Percentiles rank a stretch among this genome's conserved stretches.
These are phyloP conservation scores for Phytophthora megakarya DNA, from an alignment of 352 stramenopile species.

Conservation along the genomic window DNA sequence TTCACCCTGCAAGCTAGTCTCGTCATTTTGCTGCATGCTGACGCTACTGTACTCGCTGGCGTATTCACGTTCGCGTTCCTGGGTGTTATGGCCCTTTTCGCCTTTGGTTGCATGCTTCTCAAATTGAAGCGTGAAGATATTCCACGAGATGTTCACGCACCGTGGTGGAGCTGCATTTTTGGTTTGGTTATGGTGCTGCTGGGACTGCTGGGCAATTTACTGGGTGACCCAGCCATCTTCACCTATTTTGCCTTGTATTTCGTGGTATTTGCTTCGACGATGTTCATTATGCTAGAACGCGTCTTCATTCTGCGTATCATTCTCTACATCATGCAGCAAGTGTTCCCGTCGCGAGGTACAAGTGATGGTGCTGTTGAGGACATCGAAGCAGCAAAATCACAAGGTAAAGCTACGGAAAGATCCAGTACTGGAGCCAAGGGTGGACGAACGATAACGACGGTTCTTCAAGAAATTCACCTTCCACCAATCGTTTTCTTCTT, in stretches of 20 bases:
- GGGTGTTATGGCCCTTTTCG: constrained; percentile 92
- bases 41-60: constrained; percentile 83
- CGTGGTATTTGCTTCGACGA: constrained; percentile 63
- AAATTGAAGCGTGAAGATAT: constrained; percentile 93
- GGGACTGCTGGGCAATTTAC: constrained; percentile 65
- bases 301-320: constrained; percentile 78
- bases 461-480: constrained; percentile 70
- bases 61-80: constrained; percentile 94
- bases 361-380: constrained; percentile 34
- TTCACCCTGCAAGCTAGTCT: constrained; percentile 74
- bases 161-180: constrained; percentile 83
- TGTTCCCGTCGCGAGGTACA: constrained; percentile 56
- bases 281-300: constrained; percentile 85
- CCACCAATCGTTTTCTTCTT: constrained; percentile 92
- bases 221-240: constrained; percentile 75
- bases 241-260: constrained; percentile 87
- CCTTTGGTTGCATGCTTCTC: constrained; percentile 90
- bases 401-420: constrained; percentile 23
- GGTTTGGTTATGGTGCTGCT: constrained; percentile 75
- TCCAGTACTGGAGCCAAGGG: constrained; percentile 62
- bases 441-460: constrained; percentile 67
- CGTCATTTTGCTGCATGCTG: constrained; percentile 77
- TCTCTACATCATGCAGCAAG: constrained; percentile 63
- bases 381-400: constrained; percentile 24
- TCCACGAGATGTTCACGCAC: constrained; percentile 82